Conservation (phyloP, 441 rosid genomes). For the Erodium trifolium region DNA sequence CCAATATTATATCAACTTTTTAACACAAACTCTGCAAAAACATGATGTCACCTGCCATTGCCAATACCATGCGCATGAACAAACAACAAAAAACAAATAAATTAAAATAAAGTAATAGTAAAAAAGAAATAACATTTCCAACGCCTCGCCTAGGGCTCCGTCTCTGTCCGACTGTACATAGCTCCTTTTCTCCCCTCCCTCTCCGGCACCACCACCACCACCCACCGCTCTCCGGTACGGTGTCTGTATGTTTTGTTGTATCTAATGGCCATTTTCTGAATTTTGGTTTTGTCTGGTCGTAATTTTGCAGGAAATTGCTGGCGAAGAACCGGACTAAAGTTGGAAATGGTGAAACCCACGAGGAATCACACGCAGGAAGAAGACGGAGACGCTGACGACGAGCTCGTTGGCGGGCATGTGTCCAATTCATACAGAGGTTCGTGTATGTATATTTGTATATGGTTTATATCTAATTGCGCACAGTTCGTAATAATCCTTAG, state of each 20-base stretch:
- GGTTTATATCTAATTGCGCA: not conserved
- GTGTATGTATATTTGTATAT: not conserved
- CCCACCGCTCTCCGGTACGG: conserved; percentile 4
- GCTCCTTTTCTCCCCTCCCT: not conserved
- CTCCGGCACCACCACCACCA: not conserved
- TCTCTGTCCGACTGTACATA: not conserved
- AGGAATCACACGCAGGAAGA: not conserved
- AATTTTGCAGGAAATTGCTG: not conserved
- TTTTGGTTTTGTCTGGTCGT: not conserved
- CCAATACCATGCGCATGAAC: not conserved
- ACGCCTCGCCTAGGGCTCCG: conserved; percentile 4
- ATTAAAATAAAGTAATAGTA: too few species aligned
- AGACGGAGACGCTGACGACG: not conserved
- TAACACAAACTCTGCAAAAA: not conserved
- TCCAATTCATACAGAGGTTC: conserved; percentile 4
- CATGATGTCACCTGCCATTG: not conserved
- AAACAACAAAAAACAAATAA: too few species aligned
- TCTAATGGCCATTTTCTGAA: not conserved
- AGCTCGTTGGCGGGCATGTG: not conserved
- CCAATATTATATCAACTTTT: not conserved
- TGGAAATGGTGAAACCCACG: not conserved
- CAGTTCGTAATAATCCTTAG: not conserved
- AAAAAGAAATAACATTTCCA: too few species aligned
- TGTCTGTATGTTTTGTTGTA: not conserved
- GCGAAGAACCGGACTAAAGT: not conserved